Percentiles rank a stretch among this genome's conserved stretches.
These are phyloP conservation scores for Candida silvatica DNA, from an alignment of 805 yeast genomes.

Conservation along the genomic window DNA sequence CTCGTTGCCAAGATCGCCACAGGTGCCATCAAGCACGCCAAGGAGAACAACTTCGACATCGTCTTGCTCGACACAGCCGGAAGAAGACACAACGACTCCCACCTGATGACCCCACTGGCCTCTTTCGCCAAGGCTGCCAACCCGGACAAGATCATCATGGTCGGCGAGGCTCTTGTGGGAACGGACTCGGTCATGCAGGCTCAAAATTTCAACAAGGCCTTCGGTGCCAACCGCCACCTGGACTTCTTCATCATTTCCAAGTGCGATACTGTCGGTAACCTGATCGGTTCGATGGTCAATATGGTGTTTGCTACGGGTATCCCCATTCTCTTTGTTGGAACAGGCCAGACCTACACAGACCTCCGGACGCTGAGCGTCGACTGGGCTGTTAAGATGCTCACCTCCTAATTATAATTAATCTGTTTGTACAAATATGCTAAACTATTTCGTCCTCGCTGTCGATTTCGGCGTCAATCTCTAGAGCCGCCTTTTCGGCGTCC, in stretches of 20 bases:
- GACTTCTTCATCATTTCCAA: constrained; percentile 91
- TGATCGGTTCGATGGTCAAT: constrained; percentile 94
- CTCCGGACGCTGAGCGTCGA: constrained; percentile 82
- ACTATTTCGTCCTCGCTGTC: constrained; percentile 29
- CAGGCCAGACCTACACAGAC: constrained; percentile 96
- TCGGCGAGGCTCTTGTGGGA: constrained; percentile 96
- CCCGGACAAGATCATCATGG: constrained; percentile 97
- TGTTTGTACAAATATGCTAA: background rate
- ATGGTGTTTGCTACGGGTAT: constrained; percentile 96
- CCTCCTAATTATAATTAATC: constrained; percentile 43
- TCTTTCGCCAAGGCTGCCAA: constrained; percentile 93
- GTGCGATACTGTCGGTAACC: constrained; percentile 95
- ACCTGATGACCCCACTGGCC: constrained; percentile 91
- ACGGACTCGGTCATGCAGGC: constrained; percentile 97
- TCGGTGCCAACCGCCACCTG: constrained; percentile 71
- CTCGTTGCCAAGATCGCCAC: constrained; percentile 88
- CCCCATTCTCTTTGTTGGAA: constrained; percentile 92
- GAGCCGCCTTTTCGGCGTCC: constrained; percentile 50
- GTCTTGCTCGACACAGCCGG: constrained; percentile 97
- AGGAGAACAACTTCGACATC: constrained; percentile 63
- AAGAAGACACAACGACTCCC: constrained; percentile 89
- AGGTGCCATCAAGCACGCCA: constrained; percentile 78
- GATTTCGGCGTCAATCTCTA: constrained; percentile 25
- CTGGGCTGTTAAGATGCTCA: constrained; percentile 82
- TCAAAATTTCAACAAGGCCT: constrained; percentile 83